These are phyloP conservation scores for Pythium brachiatum DNA, from an alignment of 352 stramenopile species.

Conservation along the genomic window DNA sequence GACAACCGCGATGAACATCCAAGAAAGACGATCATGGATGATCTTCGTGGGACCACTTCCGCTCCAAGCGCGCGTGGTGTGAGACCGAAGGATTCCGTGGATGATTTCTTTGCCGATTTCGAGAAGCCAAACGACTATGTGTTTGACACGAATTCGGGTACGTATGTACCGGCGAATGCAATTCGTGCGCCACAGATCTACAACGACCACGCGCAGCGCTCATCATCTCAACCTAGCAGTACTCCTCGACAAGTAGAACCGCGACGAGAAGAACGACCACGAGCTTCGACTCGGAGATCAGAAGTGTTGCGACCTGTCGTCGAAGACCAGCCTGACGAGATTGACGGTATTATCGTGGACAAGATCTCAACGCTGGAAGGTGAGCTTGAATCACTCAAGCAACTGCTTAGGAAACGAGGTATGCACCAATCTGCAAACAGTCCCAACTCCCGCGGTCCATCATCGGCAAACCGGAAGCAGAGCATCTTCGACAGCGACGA, in stretches of 20 bases:
- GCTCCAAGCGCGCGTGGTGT: neutral
- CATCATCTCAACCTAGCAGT: neutral
- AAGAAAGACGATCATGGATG: slow-evolving; percentile 58
- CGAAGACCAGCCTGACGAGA: slow-evolving; percentile 28
- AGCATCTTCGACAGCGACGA: slow-evolving; percentile 74
- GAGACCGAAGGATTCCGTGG: slow-evolving; percentile 33
- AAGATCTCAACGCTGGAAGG: slow-evolving; percentile 75
- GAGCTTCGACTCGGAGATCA: neutral
- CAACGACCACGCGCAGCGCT: neutral
- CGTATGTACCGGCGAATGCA: slow-evolving; percentile 44
- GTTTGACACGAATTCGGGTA: slow-evolving; percentile 53
- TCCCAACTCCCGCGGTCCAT: too few species aligned
- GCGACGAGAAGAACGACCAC: slow-evolving; percentile 7
- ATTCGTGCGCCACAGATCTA: neutral
- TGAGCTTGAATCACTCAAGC: slow-evolving; percentile 64
- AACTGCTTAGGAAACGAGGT: slow-evolving; percentile 50
- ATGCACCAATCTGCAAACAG: slow-evolving; percentile 1
- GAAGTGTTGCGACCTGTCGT: slow-evolving; percentile 19
- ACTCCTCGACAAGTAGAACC: neutral
- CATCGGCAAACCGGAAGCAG: slow-evolving; percentile 37
- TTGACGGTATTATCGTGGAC: slow-evolving; percentile 73
- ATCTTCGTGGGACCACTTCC: slow-evolving; percentile 26
- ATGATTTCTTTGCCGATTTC: slow-evolving; percentile 77
- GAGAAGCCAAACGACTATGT: slow-evolving; percentile 77
- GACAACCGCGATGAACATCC: slow-evolving; percentile 21